phyloP scores from a whole-genome alignment of 2,329 filamentous ascomycete genomes.

The Phymatotrichopsis omnivora region DNA sequence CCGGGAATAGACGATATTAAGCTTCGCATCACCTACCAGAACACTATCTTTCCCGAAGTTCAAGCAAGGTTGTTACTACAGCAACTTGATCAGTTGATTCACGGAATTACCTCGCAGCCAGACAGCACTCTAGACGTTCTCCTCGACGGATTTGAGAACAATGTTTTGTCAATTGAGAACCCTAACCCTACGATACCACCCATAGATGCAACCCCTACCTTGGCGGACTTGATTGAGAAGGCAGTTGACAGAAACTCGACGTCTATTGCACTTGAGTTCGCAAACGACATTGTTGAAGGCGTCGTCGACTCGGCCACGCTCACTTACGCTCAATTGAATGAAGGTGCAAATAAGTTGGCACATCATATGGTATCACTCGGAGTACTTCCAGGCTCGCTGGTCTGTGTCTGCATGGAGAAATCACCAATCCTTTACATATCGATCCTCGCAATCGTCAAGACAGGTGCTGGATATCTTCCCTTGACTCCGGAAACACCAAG shows the following conservation, averaged over 20 bases:
- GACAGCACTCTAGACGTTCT: constrained; percentile 35
- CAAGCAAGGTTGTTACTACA: constrained; percentile 49
- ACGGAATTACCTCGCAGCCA: constrained; percentile 37
- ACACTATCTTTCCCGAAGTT: constrained; percentile 43
- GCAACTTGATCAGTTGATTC: constrained; percentile 51
- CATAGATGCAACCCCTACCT: constrained; percentile 16
- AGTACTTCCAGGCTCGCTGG: constrained; percentile 44
- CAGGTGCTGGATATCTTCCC: constrained; percentile 70
- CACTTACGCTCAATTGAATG: constrained; percentile 57
- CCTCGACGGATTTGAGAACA: constrained; percentile 26
- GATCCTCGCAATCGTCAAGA: constrained; percentile 64
- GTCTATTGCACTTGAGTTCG: constrained; percentile 55
- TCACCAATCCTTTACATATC: constrained; percentile 60
- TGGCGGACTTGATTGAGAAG: constrained; percentile 47
- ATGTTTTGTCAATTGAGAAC: constrained; percentile 44
- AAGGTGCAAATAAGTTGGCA: constrained; percentile 53
- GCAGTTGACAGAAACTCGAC: constrained; percentile 43
- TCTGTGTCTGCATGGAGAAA: constrained; percentile 72
- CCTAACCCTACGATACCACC: constrained; percentile 30
- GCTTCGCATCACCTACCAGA: constrained; percentile 47
- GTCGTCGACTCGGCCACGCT: constrained; percentile 38
- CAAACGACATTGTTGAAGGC: constrained; percentile 39
- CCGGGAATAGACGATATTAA: constrained; percentile 44
- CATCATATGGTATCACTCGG: constrained; percentile 43
- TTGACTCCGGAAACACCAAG: constrained; percentile 60